These are phyloP conservation scores for Sarocladium oryzae DNA, from an alignment of 2,329 filamentous ascomycete genomes.

Conservation along the genomic window DNA sequence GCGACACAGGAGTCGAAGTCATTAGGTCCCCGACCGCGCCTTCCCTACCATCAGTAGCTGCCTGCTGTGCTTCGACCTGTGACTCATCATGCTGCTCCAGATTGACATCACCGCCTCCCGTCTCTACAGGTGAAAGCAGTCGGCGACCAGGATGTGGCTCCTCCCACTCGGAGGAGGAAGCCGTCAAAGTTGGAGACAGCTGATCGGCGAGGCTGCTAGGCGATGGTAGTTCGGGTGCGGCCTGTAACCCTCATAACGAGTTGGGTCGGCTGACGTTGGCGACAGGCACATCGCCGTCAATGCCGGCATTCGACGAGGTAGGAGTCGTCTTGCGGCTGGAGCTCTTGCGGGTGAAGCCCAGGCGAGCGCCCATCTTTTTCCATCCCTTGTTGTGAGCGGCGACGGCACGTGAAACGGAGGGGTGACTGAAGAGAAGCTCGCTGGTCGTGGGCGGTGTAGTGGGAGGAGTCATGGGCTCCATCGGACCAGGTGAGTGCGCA, in stretches of 20 bases:
- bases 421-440: slow-evolving; percentile 45
- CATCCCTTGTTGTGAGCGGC: slow-evolving; percentile 51
- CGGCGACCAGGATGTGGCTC: slow-evolving; percentile 41
- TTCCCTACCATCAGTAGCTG: slow-evolving; percentile 9
- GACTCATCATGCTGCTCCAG: slow-evolving; percentile 8
- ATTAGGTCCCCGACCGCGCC: slow-evolving; percentile 11
- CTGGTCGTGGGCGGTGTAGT: slow-evolving; percentile 59
- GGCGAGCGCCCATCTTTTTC: slow-evolving; percentile 58
- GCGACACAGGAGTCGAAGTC: not conserved
- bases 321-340: slow-evolving; percentile 36
- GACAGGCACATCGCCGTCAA: slow-evolving; percentile 28
- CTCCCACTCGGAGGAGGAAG: slow-evolving; percentile 27
- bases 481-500: slow-evolving; percentile 46
- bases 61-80: slow-evolving; percentile 6
- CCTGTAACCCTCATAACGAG: slow-evolving; percentile 53
- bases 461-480: slow-evolving; percentile 67
- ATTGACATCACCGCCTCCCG: slow-evolving; percentile 1
- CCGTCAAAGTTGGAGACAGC: not conserved
- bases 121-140: slow-evolving; percentile 20
- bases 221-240: slow-evolving; percentile 34
- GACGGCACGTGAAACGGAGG: slow-evolving; percentile 47
- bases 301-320: slow-evolving; percentile 36
- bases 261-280: slow-evolving; percentile 29
- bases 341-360: slow-evolving; percentile 48
- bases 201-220: slow-evolving; percentile 28